Evolutionary conservation across 257 asterid species (phyloP), one percentile per base, ranked within the genome.

Genomic region (Petunia axillaris): DNA sequence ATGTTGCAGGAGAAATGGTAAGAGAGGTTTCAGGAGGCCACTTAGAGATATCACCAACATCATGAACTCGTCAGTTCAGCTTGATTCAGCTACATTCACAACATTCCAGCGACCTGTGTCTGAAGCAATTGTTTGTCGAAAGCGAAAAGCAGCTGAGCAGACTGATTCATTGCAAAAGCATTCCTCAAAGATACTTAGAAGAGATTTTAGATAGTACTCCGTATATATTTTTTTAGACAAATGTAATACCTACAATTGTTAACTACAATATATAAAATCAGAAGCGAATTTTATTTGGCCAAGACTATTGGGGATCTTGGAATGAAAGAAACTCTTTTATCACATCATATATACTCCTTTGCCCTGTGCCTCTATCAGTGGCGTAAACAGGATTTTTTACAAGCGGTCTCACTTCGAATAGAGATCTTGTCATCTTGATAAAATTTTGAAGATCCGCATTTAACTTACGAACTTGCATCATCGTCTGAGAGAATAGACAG

Each of bases 121-220:
- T 44, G 16, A 41, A 5, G 64, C n/a, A 64, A 78, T 48, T 58
- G n/a, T 43, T 43, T 54, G 39, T 70, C 81, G 86, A 57, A 87
- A 87, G 40, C 77, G 89, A 35, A 87, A 83, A 76, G 44, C 62
- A 7, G 83, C 52, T 25, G 85, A 54, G 25, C 81, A 58, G 46
- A 11, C 36, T 71, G 81, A 68, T 67, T 57, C 66, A 2, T 79
- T 59, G 82, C 68, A 67, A 54, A 81, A 64, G 57, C 25, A 43
- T 57, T 63, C 81, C 48, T 82, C 86, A 71, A 88, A 83, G 87
- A 80, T 85, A 38, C 78, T 87, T 54, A 88, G 91, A 59, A 76
- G 63, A 79, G 84, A 78, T 8, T 88, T 80, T 44, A 81, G 94
- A 86, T 88, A 88, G n/a, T n/a, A n/a, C n/a, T n/a, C n/a, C n/a